Evolutionary conservation across 768 basidiomycete genomes (phyloP), one percentile per base, ranked within the genome.

Genomic region (Myochromella boudieri): DNA sequence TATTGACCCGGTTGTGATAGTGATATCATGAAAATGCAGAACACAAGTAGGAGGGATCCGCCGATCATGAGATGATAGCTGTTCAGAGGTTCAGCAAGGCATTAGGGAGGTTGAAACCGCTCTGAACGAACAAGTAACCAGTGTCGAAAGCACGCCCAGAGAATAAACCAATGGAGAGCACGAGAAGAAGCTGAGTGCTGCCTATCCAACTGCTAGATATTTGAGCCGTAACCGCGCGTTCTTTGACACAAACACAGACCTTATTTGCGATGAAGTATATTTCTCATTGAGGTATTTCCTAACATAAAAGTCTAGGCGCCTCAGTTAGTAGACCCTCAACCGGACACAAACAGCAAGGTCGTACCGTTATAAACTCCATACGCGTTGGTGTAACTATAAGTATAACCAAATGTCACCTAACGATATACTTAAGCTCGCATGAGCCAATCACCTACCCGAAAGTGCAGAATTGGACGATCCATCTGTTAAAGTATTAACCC

Each of bases 1-100:
- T 60, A 57, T 15, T 63, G 58, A 10, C 61, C 58, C 9, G 52
- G 54, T 14, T 61, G 48, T n/a, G 61, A 44, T 10, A 68, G 44
- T 4, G 67, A 67, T 8, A 67, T 42, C 62, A 65, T 65, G 52
- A 67, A 65, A 15, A 68, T 59, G 18, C 58, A 66, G 38, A 67
- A 60, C 10, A 59, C 49, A 14, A 64, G 55, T 12, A 67, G 46
- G 18, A 60, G 15, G 10, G 61, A 54, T 12, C 65, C 66, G 0
- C 62, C 60, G 14, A 62, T 58, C 54, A 63, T 56, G 12, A 65
- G 52, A 43, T 59, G 54, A 25, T 61, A 60, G 47, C 63, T 67
- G 46, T 27, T 3, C 11, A 10, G 22, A 8, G 15, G 15, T 45
- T 36, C 44, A 26, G 8, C 8, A 25, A 12, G 9, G 9, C 17